Evolutionary conservation across 2,329 filamentous ascomycete species (phyloP).

Genomic region (Ophiostoma himal-ulmi): DNA sequence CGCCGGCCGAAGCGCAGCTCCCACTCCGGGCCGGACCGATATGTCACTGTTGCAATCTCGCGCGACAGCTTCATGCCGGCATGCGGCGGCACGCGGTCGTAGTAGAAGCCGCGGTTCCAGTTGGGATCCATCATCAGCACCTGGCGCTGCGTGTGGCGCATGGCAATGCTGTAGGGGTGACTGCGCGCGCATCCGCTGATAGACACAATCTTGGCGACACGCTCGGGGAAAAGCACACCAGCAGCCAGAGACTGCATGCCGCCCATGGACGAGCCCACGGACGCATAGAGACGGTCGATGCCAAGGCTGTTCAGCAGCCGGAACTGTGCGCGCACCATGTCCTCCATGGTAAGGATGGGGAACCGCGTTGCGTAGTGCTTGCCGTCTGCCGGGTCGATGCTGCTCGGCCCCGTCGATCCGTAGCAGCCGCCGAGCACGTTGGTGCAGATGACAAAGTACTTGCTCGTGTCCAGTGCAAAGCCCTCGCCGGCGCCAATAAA

Average conservation of each 20-base stretch:
- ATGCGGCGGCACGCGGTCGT: constrained; percentile 80
- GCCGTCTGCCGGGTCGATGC: constrained; percentile 80
- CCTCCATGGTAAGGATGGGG: constrained; percentile 89
- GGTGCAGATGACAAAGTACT: constrained; percentile 90
- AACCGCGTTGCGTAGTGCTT: constrained; percentile 89
- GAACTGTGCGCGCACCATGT: constrained; percentile 97
- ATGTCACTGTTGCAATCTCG: constrained; percentile 96
- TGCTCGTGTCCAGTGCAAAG: constrained; percentile 74
- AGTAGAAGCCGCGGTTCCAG: constrained; percentile 95
- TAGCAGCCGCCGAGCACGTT: constrained; percentile 96
- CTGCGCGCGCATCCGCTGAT: constrained; percentile 91
- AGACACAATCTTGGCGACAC: constrained; percentile 75
- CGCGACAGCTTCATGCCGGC: constrained; percentile 96
- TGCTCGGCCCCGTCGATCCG: constrained; percentile 86
- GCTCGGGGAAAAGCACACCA: constrained; percentile 73
- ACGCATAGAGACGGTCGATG: constrained; percentile 76
- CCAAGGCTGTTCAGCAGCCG: constrained; percentile 73
- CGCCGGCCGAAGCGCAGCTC: constrained; percentile 87
- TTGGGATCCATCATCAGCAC: constrained; percentile 99
- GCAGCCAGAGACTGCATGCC: constrained; percentile 95
- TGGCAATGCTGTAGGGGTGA: constrained; percentile 96
- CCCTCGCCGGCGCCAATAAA: constrained; percentile 80
- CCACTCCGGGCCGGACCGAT: constrained; percentile 95
- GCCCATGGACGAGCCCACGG: constrained; percentile 94
- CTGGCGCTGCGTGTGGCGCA: constrained; percentile 95